Base-by-base conservation (phyloP, 208 protist species). In the Vickermania ingenoplastis region DNA sequence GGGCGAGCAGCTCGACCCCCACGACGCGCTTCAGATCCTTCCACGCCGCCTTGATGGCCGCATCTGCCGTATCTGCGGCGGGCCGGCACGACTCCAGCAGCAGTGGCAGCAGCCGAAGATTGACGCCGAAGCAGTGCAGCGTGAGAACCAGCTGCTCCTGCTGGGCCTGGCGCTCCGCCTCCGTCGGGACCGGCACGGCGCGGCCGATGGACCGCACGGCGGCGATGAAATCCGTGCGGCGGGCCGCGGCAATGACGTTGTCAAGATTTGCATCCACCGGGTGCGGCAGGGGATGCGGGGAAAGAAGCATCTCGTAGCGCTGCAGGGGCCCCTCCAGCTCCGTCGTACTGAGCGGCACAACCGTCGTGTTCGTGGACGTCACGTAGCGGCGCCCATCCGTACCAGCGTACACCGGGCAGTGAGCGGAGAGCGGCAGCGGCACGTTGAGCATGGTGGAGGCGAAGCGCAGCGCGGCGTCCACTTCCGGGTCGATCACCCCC, bases 361-460 rank as follows among this genome's bases (percentile, higher is more conserved):
- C 62, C 22, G 69, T 63, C 17, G 68, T 53, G 41, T 85, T 85
- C 26, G 63, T 70, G n/a, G 45, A 30, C 2, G 64, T 73, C 30
- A 75, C 66, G 57, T 85, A 85, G 14, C 54, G 65, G 1, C 78
- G 66, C 5, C 61, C 68, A 66, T 85, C 78, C 26, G 76, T 29
- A 7, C 78, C 74, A 22, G 70, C 60, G 55, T 81, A 85, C 17
- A 73, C 71, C 23, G 79, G 65, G 52, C 57, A 64, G 2, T 75
- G 30, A 14, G 65, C 51, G 21, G 36, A 26, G 14, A 73, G 61
- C 0, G 78, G 78, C 23, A 75, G 63, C 1, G 54, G 23, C 31
- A 77, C 77, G 50, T 81, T 81, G n/a, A 81, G 65, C 3, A 67
- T 73, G 14, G 71, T 63, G 25, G 78, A 65, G 28, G 77, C 72